Conservation (phyloP, 768 basidiomycete species). For the Daedaleopsis nitida region DNA sequence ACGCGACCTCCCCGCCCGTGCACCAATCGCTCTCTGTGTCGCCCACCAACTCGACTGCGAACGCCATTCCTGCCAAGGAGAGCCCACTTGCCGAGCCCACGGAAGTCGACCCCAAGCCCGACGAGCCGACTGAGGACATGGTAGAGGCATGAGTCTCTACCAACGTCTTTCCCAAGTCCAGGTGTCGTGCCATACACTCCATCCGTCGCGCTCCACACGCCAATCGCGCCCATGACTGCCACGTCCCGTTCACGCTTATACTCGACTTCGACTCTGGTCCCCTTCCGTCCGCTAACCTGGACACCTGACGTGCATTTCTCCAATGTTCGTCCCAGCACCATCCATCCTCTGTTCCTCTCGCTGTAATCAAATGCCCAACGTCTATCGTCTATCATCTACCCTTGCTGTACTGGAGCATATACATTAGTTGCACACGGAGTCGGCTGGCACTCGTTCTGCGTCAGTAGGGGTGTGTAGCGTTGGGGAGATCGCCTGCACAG, state of each 20-base stretch:
- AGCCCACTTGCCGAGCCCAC: conserved; percentile 37
- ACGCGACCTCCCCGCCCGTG: conserved; percentile 73
- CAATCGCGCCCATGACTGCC: background rate
- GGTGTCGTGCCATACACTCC: background rate
- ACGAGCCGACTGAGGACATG: conserved; percentile 2
- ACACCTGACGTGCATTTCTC: conserved; percentile 9
- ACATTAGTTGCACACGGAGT: conserved; percentile 21
- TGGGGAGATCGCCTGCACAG: background rate
- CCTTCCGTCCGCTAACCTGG: background rate
- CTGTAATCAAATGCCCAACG: background rate
- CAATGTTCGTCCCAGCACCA: background rate
- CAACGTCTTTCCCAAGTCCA: background rate
- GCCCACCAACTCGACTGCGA: conserved; percentile 57
- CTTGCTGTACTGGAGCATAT: conserved; percentile 22
- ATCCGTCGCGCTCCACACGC: background rate
- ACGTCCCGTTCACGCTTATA: background rate
- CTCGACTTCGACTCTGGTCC: background rate
- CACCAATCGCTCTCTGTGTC: conserved; percentile 60
- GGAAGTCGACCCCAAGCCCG: background rate
- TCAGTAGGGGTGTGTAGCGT: background rate
- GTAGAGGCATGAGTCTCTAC: conserved; percentile 1
- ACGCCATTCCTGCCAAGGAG: conserved; percentile 62
- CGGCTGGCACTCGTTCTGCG: conserved; percentile 1
- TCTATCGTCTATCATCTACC: conserved; percentile 13
- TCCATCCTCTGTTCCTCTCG: conserved; percentile 2